phyloP scores from a whole-genome alignment of 345 rosid species.

The Luvunga scandens region DNA sequence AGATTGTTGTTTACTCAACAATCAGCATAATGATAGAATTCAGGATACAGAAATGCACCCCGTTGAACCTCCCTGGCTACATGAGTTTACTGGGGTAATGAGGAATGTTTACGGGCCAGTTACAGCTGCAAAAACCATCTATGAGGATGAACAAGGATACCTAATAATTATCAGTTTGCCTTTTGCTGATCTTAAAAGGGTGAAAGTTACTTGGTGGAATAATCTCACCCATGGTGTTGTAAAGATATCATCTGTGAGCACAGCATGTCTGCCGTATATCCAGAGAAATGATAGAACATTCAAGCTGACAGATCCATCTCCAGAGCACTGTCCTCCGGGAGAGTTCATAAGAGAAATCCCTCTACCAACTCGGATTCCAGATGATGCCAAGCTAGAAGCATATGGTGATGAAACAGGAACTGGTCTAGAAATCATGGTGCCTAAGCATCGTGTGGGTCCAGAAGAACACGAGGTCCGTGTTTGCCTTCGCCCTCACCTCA shows the following conservation, averaged over 20 bases:
- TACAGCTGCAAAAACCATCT: slow-evolving; percentile 57
- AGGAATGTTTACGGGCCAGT: slow-evolving; percentile 55
- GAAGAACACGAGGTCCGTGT: slow-evolving; percentile 60
- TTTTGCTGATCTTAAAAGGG: slow-evolving; percentile 56
- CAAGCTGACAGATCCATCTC: slow-evolving; percentile 52
- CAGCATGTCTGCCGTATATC: slow-evolving; percentile 50
- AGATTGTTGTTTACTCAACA: slow-evolving; percentile 34
- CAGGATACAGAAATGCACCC: slow-evolving; percentile 38
- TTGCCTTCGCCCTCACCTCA: slow-evolving; percentile 42
- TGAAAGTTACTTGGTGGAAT: slow-evolving; percentile 61
- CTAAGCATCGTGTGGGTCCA: slow-evolving; percentile 47
- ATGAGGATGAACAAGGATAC: slow-evolving; percentile 52
- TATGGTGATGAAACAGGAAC: slow-evolving; percentile 53
- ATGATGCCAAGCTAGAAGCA: slow-evolving; percentile 60
- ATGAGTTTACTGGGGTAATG: slow-evolving; percentile 58
- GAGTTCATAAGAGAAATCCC: slow-evolving; percentile 58
- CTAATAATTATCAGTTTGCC: slow-evolving; percentile 52
- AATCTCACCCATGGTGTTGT: slow-evolving; percentile 48
- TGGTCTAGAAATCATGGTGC: slow-evolving; percentile 52
- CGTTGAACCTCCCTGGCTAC: slow-evolving; percentile 40
- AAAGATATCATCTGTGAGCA: slow-evolving; percentile 53
- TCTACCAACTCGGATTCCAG: slow-evolving; percentile 50
- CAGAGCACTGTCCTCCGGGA: slow-evolving; percentile 64
- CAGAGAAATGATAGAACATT: slow-evolving; percentile 53
- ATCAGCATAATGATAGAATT: slow-evolving; percentile 26